These are phyloP conservation scores for Colletotrichum gigasporum DNA, from an alignment of 2,329 filamentous ascomycete genomes.

Conservation along the genomic window DNA sequence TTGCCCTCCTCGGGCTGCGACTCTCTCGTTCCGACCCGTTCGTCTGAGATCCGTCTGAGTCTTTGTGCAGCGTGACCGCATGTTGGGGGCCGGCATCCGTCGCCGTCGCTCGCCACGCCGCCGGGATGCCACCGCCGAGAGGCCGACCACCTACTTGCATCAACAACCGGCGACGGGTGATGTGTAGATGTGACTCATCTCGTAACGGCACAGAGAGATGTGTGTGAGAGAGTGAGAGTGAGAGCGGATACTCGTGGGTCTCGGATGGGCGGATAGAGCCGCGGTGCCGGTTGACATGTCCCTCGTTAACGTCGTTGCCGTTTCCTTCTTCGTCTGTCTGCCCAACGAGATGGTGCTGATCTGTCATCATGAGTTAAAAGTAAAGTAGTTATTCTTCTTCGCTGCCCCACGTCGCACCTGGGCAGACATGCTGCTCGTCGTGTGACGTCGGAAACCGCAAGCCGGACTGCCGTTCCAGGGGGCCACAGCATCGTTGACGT, in stretches of 20 bases:
- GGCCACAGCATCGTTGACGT: not conserved
- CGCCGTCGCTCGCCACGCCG: not conserved
- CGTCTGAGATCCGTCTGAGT: not conserved
- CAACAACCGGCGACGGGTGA: too few relatives aligned
- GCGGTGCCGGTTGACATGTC: not conserved
- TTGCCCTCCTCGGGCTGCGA: too few relatives aligned
- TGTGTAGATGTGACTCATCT: slow-evolving; percentile 11
- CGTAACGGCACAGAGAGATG: not conserved
- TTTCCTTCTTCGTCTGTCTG: not conserved
- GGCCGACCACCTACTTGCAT: too few relatives aligned
- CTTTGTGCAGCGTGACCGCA: not conserved
- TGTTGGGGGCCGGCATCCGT: not conserved
- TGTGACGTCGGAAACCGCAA: not conserved
- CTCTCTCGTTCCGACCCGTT: too few relatives aligned
- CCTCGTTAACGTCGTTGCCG: not conserved
- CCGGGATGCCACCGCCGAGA: not conserved
- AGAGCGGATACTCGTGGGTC: not conserved
- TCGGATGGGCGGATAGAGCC: slow-evolving; percentile 1
- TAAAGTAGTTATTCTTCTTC: not conserved
- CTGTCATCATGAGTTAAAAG: not conserved
- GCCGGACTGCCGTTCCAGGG: not conserved
- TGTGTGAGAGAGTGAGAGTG: not conserved
- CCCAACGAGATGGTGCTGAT: not conserved
- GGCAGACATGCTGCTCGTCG: slow-evolving; percentile 18
- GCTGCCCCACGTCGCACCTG: slow-evolving; percentile 2